Evolutionary conservation across 2,329 filamentous ascomycete species (phyloP), one percentile per base, ranked within the genome.

Genomic region (Monilinia aucupariae): DNA sequence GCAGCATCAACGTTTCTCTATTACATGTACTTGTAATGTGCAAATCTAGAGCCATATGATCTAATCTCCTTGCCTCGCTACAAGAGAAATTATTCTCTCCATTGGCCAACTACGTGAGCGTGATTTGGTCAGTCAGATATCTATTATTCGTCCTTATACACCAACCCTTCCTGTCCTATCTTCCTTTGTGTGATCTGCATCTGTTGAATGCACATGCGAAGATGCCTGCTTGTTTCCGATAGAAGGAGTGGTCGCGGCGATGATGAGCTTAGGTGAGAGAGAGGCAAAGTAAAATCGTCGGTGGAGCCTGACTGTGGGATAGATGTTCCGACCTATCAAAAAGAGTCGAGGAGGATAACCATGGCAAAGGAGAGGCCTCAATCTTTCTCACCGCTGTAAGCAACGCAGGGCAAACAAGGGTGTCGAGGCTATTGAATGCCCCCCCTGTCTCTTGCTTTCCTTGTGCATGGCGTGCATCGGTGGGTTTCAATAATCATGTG

Each of bases 341-440:
- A 56, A 22, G n/a, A 20, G 6, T 56, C 27, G 20, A 32, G 13
- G 27, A 15, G 39, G n/a, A n/a, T n/a, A 32, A 58, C 30, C 15
- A 32, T 47, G 9, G 15, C 27, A 25, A 63, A 45, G 13, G 17
- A 22, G 48, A 63, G 32, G 61, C 61, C 61, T 63, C 54, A 63
- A 54, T 59, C 15, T 47, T 53, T 41, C 51, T 49, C 53, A 59
- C 61, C 61, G 61, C 61, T 59, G 59, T 59, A 59, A 59, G 37
- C 27, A 63, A 59, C 25, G 25, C 51, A 62, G 51, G 60, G 51
- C 43, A 62, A 27, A 39, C 45, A 45, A 45, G 61, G 54, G 27
- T 63, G 22, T 27, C 61, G 30, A 59, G 61, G 47, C 53, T 63
- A 47, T 63, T 25, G 34, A 27, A 32, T 56, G 25, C 25, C 50